Evolutionary conservation across 2,329 filamentous ascomycete species (phyloP).

Genomic region (Fusarium burgessii): DNA sequence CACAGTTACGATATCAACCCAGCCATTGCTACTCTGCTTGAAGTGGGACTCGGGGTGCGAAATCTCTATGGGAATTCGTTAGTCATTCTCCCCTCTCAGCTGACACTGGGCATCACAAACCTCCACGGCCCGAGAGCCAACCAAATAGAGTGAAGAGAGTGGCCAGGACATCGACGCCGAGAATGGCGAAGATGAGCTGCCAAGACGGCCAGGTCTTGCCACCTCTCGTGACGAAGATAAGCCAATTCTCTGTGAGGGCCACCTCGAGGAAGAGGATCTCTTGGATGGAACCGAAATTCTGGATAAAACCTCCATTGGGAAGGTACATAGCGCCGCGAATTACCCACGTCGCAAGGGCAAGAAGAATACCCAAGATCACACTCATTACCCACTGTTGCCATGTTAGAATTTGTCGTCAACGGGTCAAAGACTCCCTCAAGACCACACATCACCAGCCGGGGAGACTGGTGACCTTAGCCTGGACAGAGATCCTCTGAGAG

Average conservation of each 20-base stretch:
- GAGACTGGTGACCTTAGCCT: background rate
- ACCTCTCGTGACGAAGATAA: conserved; percentile 29
- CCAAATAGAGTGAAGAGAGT: conserved; percentile 21
- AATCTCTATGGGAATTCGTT: background rate
- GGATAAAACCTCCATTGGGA: background rate
- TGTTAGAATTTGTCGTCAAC: background rate
- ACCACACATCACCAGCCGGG: background rate
- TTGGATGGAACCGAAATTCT: conserved; percentile 23
- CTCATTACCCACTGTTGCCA: conserved; percentile 15
- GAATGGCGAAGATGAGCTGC: conserved; percentile 26
- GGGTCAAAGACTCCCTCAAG: background rate
- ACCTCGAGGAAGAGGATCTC: conserved; percentile 30
- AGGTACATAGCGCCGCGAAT: conserved; percentile 7
- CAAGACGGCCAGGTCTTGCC: conserved; percentile 34
- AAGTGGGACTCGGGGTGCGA: conserved; percentile 1
- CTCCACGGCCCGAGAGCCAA: conserved; percentile 10
- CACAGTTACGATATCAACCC: conserved; percentile 23
- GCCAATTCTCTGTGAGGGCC: conserved; percentile 33
- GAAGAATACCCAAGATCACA: conserved; percentile 8
- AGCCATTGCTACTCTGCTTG: conserved; percentile 30
- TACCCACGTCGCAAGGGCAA: conserved; percentile 3
- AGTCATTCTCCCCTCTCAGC: too few relatives aligned
- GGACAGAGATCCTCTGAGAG: background rate
- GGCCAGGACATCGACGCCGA: conserved; percentile 5
- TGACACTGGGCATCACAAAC: too few relatives aligned